These are phyloP conservation scores for Quercus phellos DNA, from an alignment of 331 rosid species.

Conservation along the genomic window DNA sequence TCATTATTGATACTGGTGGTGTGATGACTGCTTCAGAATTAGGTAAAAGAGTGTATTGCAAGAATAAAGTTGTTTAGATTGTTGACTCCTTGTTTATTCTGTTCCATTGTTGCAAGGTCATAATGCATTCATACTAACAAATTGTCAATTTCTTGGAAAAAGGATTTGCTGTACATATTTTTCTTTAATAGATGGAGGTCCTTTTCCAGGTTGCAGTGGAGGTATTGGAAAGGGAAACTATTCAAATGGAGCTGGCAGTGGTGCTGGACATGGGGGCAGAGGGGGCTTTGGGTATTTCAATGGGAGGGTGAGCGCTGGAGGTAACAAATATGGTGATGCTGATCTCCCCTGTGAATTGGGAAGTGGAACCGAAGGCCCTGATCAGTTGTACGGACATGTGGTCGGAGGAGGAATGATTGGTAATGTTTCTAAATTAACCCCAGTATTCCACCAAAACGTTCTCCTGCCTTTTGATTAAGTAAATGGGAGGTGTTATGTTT, in stretches of 20 bases:
- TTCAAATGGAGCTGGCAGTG: conserved; percentile 97
- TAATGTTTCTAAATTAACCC: conserved; percentile 34
- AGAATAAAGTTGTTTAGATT: background rate
- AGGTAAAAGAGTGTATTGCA: conserved; percentile 45
- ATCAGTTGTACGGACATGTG: conserved; percentile 54
- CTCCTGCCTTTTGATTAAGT: conserved; percentile 12
- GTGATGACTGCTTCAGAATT: conserved; percentile 70
- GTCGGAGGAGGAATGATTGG: conserved; percentile 98
- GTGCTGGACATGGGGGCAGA: conserved; percentile 99
- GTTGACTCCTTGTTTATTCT: background rate
- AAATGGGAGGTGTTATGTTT: conserved; percentile 17
- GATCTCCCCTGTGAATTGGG: conserved; percentile 96
- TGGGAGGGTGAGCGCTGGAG: conserved; percentile 76
- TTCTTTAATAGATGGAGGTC: conserved; percentile 26
- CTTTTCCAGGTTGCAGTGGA: conserved; percentile 78
- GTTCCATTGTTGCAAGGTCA: conserved; percentile 9
- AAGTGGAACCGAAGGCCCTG: conserved; percentile 89
- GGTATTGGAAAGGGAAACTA: conserved; percentile 96
- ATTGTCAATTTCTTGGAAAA: conserved; percentile 4
- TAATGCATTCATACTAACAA: background rate
- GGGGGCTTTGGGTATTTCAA: conserved; percentile 94
- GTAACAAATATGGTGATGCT: conserved; percentile 84
- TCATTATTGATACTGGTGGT: conserved; percentile 67
- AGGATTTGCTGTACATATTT: conserved; percentile 1
- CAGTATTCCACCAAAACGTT: conserved; percentile 5